Evolutionary conservation across 78 protist species (phyloP).

Genomic region (Salpingoeca rosetta): DNA sequence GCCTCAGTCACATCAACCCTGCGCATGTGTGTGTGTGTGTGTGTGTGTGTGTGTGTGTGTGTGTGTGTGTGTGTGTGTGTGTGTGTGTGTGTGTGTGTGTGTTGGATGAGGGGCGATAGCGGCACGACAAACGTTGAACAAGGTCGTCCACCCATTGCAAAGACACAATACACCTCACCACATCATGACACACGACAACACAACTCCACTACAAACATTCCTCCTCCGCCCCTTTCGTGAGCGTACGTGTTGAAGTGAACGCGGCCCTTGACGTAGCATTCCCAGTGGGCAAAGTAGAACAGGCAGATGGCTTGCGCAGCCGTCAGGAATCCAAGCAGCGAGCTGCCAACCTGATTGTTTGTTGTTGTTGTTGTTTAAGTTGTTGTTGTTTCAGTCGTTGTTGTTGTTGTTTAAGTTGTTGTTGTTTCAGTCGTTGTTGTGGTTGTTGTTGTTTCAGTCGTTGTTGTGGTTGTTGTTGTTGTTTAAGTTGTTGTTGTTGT

Average conservation of each 20-base stretch:
- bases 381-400: no score
- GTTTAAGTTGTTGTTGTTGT: no score
- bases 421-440: no score
- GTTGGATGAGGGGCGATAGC: background rate
- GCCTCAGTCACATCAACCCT: slow-evolving; percentile 26
- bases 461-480: no score
- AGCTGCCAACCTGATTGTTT: no score
- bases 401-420: no score
- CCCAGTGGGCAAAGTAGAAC: slow-evolving; percentile 16
- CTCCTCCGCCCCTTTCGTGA: no score
- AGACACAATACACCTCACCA: background rate
- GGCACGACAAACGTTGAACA: background rate
- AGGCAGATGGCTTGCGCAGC: background rate
- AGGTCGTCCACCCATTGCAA: background rate
- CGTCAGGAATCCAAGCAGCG: background rate
- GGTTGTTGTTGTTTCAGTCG: no score
- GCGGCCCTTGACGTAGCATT: slow-evolving; percentile 8
- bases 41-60: no score
- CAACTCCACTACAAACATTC: slow-evolving; percentile 8
- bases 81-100: no score
- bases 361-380: background rate
- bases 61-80: no score
- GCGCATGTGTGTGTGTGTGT: background rate
- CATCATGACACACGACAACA: background rate
- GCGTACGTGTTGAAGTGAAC: background rate